A percentile compares a stretch with the other conserved stretches of the same genome.
Conservation (phyloP, 495 filamentous ascomycete species). For the Neurospora hispaniola region DNA sequence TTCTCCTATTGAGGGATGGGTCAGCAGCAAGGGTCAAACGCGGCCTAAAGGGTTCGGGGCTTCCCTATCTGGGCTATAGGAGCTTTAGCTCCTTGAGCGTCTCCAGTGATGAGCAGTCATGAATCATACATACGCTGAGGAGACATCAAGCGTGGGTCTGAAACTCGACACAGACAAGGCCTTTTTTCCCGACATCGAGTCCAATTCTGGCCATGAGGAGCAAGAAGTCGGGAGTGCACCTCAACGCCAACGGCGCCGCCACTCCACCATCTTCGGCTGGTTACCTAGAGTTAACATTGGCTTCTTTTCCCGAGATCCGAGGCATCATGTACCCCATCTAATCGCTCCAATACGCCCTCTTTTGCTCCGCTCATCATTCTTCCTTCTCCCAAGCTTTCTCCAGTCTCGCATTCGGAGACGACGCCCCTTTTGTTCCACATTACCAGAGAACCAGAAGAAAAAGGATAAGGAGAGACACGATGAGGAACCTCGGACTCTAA, state of each 20-base stretch:
- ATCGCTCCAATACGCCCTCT: background rate
- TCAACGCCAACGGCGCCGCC: background rate
- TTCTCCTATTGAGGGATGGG: background rate
- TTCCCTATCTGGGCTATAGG: background rate
- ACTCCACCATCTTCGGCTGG: background rate
- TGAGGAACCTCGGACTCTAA: conserved; percentile 13
- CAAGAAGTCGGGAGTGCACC: background rate
- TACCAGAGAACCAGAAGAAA: background rate
- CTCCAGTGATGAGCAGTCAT: background rate
- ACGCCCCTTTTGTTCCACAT: background rate
- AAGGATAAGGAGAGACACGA: conserved; percentile 1
- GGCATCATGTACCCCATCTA: background rate
- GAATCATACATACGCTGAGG: background rate
- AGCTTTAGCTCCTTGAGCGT: background rate
- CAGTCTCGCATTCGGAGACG: conserved; percentile 11
- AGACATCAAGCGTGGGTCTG: background rate
- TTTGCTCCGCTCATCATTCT: conserved; percentile 17
- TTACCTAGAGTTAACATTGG: background rate
- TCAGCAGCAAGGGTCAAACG: background rate
- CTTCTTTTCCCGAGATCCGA: background rate
- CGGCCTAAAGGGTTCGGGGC: background rate
- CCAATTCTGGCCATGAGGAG: background rate
- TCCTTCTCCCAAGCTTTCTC: conserved; percentile 31
- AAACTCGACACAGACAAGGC: background rate
- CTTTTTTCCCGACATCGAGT: background rate